These are phyloP conservation scores for Emmonsiellopsis sp. DNA, from an alignment of 2,329 filamentous ascomycete genomes.

Conservation along the genomic window DNA sequence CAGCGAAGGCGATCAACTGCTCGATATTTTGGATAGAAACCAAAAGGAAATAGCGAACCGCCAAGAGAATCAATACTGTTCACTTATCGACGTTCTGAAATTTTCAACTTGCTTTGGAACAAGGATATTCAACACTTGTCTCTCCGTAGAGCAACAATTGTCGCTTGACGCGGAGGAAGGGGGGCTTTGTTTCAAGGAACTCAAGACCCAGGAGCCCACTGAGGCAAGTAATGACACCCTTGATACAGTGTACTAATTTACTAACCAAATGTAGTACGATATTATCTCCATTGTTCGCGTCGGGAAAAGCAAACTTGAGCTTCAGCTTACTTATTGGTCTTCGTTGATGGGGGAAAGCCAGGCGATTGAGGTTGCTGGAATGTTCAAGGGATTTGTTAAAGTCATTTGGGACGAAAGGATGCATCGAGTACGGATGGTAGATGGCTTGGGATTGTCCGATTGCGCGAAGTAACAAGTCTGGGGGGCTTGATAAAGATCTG, in stretches of 20 bases:
- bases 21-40: constrained; percentile 3
- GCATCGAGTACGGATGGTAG: too few relatives aligned
- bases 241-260: neutral
- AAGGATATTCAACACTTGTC: constrained; percentile 9
- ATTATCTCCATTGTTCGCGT: constrained; percentile 6
- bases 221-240: constrained; percentile 2
- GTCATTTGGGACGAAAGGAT: too few relatives aligned
- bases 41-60: constrained; percentile 1
- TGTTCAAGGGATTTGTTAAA: neutral
- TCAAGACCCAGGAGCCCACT: constrained; percentile 8
- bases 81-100: constrained; percentile 4
- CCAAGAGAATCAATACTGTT: constrained; percentile 7
- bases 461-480: too few relatives aligned
- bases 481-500: too few relatives aligned
- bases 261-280: constrained; percentile 7
- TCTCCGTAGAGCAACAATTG: constrained; percentile 9
- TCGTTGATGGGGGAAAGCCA: constrained; percentile 1
- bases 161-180: constrained; percentile 1
- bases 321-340: constrained; percentile 7
- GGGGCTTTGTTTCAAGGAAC: constrained; percentile 3
- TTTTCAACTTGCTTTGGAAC: neutral
- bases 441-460: too few relatives aligned
- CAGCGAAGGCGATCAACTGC: neutral
- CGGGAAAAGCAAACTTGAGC: neutral
- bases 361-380: neutral